Conservation (phyloP, 2,329 filamentous ascomycete species). For the Penicillium sp. region DNA sequence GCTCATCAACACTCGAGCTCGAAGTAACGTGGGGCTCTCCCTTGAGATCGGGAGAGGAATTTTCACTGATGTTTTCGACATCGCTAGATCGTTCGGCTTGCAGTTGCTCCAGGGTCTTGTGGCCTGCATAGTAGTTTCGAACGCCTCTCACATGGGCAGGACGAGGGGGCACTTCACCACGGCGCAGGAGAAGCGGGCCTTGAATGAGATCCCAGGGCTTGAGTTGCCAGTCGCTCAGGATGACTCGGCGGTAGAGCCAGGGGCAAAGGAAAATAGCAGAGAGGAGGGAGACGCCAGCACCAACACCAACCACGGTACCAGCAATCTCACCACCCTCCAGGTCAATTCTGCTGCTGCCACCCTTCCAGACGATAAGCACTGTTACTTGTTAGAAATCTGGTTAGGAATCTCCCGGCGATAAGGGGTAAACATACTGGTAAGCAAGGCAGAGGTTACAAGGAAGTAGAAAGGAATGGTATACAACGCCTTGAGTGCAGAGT, state of each 20-base stretch:
- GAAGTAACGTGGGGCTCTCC: neutral
- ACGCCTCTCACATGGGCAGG: neutral
- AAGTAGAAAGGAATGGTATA: neutral
- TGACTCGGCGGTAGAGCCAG: neutral
- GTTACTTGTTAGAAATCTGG: neutral
- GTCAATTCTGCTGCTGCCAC: neutral
- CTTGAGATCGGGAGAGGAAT: neutral
- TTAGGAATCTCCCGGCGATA: neutral
- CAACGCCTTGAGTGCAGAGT: neutral
- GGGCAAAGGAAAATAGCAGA: neutral
- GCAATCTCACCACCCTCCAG: neutral
- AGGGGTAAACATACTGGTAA: neutral
- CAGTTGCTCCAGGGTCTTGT: neutral
- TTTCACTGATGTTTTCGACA: neutral
- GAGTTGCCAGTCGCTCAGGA: neutral
- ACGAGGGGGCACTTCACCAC: neutral
- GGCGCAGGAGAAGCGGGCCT: neutral
- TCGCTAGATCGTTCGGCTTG: neutral
- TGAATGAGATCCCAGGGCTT: neutral
- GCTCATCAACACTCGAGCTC: neutral
- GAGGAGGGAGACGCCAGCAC: neutral
- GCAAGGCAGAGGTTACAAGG: neutral
- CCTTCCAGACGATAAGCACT: conserved; percentile 2
- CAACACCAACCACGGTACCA: neutral
- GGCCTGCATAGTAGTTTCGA: neutral